Percentiles rank a stretch among this genome's conserved stretches.
phyloP scores from a whole-genome alignment of 495 filamentous ascomycete genomes.

The Chlorociboria aeruginascens region DNA sequence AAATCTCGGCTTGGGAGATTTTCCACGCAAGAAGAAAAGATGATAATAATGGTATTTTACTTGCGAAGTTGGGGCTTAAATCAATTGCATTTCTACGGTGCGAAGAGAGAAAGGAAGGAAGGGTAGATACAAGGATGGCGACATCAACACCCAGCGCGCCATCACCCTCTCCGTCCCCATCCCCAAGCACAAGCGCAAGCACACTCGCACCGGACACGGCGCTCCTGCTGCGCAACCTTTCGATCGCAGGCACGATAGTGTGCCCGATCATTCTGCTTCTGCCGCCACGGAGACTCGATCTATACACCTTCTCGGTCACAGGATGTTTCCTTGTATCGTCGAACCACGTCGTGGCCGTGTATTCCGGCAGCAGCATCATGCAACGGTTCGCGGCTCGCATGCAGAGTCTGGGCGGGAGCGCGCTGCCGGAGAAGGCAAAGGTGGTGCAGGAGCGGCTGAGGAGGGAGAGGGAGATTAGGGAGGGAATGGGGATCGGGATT shows the following conservation, averaged over 20 bases:
- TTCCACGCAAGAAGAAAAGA: background rate
- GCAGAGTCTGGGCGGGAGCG: conserved; percentile 3
- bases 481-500: conserved; percentile 19
- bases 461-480: conserved; percentile 26
- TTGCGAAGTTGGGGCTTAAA: background rate
- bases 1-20: background rate
- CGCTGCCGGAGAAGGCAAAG: conserved; percentile 43
- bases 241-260: conserved; percentile 50
- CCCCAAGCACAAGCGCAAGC: background rate
- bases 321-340: conserved; percentile 37
- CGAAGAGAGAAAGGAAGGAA: background rate
- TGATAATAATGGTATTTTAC: background rate
- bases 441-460: conserved; percentile 34
- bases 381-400: conserved; percentile 27
- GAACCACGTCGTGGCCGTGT: conserved; percentile 50
- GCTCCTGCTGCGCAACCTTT: conserved; percentile 10
- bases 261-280: conserved; percentile 60
- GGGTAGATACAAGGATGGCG: background rate
- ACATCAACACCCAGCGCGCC: background rate
- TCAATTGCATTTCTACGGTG: background rate
- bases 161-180: background rate
- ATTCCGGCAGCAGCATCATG: conserved; percentile 44
- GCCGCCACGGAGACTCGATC: conserved; percentile 68
- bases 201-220: background rate
- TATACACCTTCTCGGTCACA: conserved; percentile 41